Percentiles rank a stretch among this genome's conserved stretches.
Conservation (phyloP, 2,329 filamentous ascomycete genomes). For the Drechslerella dactyloides region DNA sequence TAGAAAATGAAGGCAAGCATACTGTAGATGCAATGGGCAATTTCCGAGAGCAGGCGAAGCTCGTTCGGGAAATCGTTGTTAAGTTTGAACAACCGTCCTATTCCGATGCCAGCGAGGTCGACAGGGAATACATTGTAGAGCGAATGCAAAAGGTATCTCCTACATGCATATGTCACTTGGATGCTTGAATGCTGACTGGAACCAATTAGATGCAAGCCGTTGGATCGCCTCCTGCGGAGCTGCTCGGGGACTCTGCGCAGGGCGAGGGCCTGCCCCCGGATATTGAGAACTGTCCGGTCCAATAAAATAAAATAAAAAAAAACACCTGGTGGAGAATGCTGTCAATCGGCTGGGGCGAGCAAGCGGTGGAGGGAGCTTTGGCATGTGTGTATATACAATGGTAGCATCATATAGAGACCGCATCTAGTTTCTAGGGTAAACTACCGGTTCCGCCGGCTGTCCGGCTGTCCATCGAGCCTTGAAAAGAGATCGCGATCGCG, state of each 20-base stretch:
- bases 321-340: not conserved
- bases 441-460: too few relatives aligned
- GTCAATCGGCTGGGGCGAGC: slow-evolving; percentile 54
- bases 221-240: slow-evolving; percentile 85
- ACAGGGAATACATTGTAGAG: slow-evolving; percentile 92
- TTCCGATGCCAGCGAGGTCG: slow-evolving; percentile 77
- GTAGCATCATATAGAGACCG: too few relatives aligned
- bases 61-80: slow-evolving; percentile 84
- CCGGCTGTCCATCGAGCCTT: too few relatives aligned
- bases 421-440: too few relatives aligned
- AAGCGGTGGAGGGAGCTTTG: too few relatives aligned
- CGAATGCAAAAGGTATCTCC: slow-evolving; percentile 89
- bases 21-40: slow-evolving; percentile 75
- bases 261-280: slow-evolving; percentile 72
- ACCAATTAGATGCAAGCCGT: slow-evolving; percentile 86
- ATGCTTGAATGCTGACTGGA: slow-evolving; percentile 50
- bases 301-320: slow-evolving; percentile 60
- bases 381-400: too few relatives aligned
- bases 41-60: slow-evolving; percentile 77
- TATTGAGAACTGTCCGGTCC: slow-evolving; percentile 69
- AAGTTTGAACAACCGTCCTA: slow-evolving; percentile 86
- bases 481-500: too few relatives aligned
- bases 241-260: slow-evolving; percentile 87
- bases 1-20: slow-evolving; percentile 72
- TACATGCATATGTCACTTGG: slow-evolving; percentile 10